These are phyloP conservation scores for Myochromella boudieri DNA, from an alignment of 768 basidiomycete species.

Conservation along the genomic window DNA sequence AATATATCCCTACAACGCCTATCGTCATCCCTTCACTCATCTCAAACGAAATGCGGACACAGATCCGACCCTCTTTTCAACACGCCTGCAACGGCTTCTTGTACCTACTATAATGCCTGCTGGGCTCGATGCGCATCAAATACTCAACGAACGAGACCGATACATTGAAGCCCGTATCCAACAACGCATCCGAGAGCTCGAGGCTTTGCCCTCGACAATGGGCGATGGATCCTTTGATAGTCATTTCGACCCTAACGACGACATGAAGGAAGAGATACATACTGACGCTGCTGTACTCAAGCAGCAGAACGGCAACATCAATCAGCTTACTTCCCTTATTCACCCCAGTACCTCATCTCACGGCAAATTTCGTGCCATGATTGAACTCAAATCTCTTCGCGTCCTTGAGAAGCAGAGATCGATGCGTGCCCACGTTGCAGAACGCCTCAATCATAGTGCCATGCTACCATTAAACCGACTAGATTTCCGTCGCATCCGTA, in stretches of 20 bases:
- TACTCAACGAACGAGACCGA: slow-evolving; percentile 89
- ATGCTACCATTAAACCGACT: slow-evolving; percentile 88
- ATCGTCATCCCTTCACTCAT: slow-evolving; percentile 78
- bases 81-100: slow-evolving; percentile 75
- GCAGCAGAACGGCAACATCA: slow-evolving; percentile 21
- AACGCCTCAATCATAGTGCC: slow-evolving; percentile 84
- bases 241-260: slow-evolving; percentile 37
- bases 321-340: slow-evolving; percentile 33
- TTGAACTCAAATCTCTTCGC: slow-evolving; percentile 89
- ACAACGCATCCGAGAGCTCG: slow-evolving; percentile 87
- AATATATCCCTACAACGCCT: slow-evolving; percentile 93
- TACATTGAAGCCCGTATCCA: slow-evolving; percentile 87
- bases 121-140: slow-evolving; percentile 89
- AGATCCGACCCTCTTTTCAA: slow-evolving; percentile 63
- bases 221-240: slow-evolving; percentile 71
- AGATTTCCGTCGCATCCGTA: slow-evolving; percentile 86
- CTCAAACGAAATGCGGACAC: slow-evolving; percentile 64
- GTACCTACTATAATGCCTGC: slow-evolving; percentile 89
- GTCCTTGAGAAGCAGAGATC: slow-evolving; percentile 91
- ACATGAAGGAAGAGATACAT: slow-evolving; percentile 39
- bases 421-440: slow-evolving; percentile 81
- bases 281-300: slow-evolving; percentile 35
- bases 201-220: slow-evolving; percentile 74
- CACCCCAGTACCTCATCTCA: slow-evolving; percentile 66
- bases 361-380: slow-evolving; percentile 85